These are phyloP conservation scores for Dissoconium aciculare DNA, from an alignment of 2,329 filamentous ascomycete species.

Conservation along the genomic window DNA sequence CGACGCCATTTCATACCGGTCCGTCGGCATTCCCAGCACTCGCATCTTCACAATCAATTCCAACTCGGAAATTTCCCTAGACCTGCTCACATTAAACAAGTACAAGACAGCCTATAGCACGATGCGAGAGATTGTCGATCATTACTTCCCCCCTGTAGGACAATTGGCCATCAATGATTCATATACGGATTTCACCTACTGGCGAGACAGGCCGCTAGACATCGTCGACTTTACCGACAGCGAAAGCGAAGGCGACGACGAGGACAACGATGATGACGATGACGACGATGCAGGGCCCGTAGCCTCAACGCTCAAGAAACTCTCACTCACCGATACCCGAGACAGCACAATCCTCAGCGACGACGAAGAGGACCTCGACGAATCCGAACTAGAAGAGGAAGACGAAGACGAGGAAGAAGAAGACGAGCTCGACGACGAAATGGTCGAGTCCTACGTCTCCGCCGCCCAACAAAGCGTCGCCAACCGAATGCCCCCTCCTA, in stretches of 20 bases:
- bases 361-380: conserved; percentile 18
- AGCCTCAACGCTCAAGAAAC: conserved; percentile 5
- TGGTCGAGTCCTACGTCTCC: conserved; percentile 12
- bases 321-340: conserved; percentile 7
- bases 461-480: conserved; percentile 10
- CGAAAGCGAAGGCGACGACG: conserved; percentile 43
- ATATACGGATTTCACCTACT: conserved; percentile 95
- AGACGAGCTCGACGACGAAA: conserved; percentile 17
- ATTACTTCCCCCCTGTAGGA: conserved; percentile 89
- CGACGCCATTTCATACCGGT: conserved; percentile 88
- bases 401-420: conserved; percentile 20
- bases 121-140: conserved; percentile 93
- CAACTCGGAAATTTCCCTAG: conserved; percentile 85
- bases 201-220: conserved; percentile 72
- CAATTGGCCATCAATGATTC: conserved; percentile 79
- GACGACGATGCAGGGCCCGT: no score
- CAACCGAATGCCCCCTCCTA: neutral
- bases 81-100: conserved; percentile 79
- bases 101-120: conserved; percentile 94
- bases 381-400: conserved; percentile 10
- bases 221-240: conserved; percentile 80
- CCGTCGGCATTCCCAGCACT: conserved; percentile 84
- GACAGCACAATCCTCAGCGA: conserved; percentile 16
- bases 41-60: conserved; percentile 98
- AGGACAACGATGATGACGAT: conserved; percentile 7